Conservation (phyloP, 768 basidiomycete species). For the Psilocybe sp. region DNA sequence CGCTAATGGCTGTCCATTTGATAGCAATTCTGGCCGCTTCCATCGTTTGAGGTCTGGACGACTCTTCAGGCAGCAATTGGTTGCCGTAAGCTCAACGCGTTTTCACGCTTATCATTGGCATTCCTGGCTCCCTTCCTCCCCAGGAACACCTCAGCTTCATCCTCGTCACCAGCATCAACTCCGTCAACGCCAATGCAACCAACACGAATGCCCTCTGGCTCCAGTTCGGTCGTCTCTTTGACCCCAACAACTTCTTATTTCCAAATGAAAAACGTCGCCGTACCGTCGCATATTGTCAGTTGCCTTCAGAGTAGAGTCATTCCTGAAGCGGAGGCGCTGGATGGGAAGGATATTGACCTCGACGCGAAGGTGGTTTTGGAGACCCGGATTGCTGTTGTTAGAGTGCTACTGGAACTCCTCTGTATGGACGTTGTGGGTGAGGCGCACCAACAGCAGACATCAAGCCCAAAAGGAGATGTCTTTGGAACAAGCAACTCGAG, state of each 20-base stretch:
- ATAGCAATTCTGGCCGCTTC: conserved; percentile 50
- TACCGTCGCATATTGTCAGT: conserved; percentile 30
- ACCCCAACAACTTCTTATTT: background rate
- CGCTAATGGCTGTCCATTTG: background rate
- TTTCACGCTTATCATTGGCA: conserved; percentile 33
- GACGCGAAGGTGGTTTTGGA: conserved; percentile 22
- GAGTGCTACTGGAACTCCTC: conserved; percentile 37
- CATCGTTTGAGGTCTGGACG: conserved; percentile 32
- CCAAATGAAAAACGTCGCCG: background rate
- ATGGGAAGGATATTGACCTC: conserved; percentile 13
- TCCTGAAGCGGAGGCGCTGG: conserved; percentile 43
- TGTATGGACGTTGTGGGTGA: conserved; percentile 13
- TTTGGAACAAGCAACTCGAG: conserved; percentile 10
- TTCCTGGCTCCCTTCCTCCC: conserved; percentile 23
- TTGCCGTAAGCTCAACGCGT: conserved; percentile 40
- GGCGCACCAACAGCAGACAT: background rate
- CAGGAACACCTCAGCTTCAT: conserved; percentile 14
- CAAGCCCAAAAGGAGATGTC: conserved; percentile 16
- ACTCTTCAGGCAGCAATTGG: conserved; percentile 46
- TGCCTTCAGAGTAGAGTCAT: conserved; percentile 45
- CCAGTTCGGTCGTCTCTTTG: conserved; percentile 6
- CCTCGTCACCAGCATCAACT: background rate
- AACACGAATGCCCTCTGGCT: conserved; percentile 7
- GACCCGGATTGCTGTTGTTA: conserved; percentile 36
- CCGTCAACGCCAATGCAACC: background rate